These are phyloP conservation scores for Camelina hispida DNA, from an alignment of 345 rosid genomes.

Conservation along the genomic window DNA sequence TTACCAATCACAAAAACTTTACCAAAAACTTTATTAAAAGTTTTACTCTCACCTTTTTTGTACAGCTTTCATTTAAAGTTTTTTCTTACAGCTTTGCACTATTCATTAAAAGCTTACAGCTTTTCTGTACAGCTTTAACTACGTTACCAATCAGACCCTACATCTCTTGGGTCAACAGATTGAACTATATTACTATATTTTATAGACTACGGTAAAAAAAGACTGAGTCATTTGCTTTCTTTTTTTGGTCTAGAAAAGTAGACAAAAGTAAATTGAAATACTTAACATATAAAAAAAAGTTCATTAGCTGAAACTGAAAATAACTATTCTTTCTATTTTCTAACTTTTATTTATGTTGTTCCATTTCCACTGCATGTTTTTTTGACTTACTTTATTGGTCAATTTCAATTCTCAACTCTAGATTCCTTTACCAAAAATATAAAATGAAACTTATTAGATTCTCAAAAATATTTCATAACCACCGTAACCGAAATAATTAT, in stretches of 20 bases:
- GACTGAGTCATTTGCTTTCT: background rate
- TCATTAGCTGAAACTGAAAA: background rate
- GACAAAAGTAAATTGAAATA: background rate
- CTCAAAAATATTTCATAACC: no score
- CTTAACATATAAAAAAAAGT: background rate
- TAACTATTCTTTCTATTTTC: background rate
- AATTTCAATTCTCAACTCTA: background rate
- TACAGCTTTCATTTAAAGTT: no score
- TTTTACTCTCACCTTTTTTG: no score
- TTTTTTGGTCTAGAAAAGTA: background rate
- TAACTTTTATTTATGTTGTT: background rate
- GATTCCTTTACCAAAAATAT: constrained; percentile 1
- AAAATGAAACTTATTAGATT: background rate
- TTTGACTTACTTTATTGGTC: background rate
- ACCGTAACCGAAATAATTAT: no score
- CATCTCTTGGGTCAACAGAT: background rate
- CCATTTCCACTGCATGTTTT: constrained; percentile 1
- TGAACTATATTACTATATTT: background rate
- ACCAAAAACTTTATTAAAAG: no score
- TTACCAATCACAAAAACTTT: no score
- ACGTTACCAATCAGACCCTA: no score
- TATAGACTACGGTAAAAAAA: background rate
- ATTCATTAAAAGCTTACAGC: no score
- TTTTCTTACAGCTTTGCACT: no score
- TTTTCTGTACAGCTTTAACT: no score